phyloP scores from a whole-genome alignment of 495 filamentous ascomycete genomes.

The Aspergillus wentii region DNA sequence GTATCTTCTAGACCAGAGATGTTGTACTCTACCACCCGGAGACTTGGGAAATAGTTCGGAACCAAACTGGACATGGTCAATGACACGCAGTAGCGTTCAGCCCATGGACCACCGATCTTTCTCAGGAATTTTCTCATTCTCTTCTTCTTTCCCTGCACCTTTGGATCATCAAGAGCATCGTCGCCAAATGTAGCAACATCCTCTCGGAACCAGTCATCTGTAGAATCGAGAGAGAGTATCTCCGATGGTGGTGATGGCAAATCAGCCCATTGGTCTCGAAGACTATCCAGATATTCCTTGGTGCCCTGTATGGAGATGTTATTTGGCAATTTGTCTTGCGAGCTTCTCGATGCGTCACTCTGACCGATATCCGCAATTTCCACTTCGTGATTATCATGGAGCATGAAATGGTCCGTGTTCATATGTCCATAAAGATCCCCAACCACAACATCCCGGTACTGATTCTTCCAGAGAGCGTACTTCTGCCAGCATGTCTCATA shows the following conservation, averaged over 20 bases:
- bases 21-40: constrained; percentile 91
- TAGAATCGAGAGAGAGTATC: constrained; percentile 7
- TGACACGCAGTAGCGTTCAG: constrained; percentile 77
- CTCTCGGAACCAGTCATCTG: constrained; percentile 3
- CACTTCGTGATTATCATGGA: constrained; percentile 81
- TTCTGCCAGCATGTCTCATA: constrained; percentile 98
- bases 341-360: constrained; percentile 4
- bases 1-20: constrained; percentile 67
- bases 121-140: constrained; percentile 52
- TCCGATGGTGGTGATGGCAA: constrained; percentile 54
- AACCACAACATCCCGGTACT: constrained; percentile 86
- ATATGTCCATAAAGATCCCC: constrained; percentile 85
- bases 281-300: constrained; percentile 71
- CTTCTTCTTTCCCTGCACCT: constrained; percentile 33
- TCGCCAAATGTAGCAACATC: constrained; percentile 10
- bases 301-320: constrained; percentile 57
- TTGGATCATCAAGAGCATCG: constrained; percentile 3
- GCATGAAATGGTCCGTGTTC: constrained; percentile 97
- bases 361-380: constrained; percentile 35
- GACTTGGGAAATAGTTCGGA: constrained; percentile 86
- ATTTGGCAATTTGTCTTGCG: no score
- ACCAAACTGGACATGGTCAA: constrained; percentile 82
- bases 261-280: constrained; percentile 72
- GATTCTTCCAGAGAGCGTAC: constrained; percentile 83
- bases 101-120: constrained; percentile 72